Evolutionary conservation across 75 land plant genomes (phyloP).

Genomic region (Sequoiadendron giganteum): DNA sequence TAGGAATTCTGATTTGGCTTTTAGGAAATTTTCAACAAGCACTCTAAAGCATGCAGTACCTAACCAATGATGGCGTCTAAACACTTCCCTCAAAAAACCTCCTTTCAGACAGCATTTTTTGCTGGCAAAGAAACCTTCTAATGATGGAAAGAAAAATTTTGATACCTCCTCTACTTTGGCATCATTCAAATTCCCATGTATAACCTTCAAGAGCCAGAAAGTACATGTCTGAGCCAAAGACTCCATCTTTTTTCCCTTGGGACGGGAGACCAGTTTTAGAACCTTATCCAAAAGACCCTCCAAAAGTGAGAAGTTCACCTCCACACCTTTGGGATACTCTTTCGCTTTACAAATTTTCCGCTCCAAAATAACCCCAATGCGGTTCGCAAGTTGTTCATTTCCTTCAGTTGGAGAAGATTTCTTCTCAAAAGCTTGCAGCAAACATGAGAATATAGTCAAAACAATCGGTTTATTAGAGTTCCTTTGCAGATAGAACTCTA

Average conservation of each 20-base stretch:
- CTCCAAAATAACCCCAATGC: constrained; percentile 57
- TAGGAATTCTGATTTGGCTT: constrained; percentile 58
- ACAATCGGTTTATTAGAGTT: constrained; percentile 72
- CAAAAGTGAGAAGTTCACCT: constrained; percentile 36
- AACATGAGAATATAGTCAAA: constrained; percentile 45
- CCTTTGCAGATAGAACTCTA: constrained; percentile 79
- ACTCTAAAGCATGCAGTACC: constrained; percentile 49
- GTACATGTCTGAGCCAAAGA: constrained; percentile 61
- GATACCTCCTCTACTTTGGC: constrained; percentile 32
- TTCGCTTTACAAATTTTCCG: constrained; percentile 78
- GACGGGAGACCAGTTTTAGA: constrained; percentile 55
- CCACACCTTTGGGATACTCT: constrained; percentile 68
- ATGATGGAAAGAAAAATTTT: constrained; percentile 26
- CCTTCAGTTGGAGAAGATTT: constrained; percentile 54
- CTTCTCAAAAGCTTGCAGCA: constrained; percentile 57
- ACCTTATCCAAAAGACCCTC: constrained; percentile 58
- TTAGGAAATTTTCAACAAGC: constrained; percentile 57
- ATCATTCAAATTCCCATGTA: constrained; percentile 47
- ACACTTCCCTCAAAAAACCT: constrained; percentile 61
- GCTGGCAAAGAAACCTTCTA: constrained; percentile 56
- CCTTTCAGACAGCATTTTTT: constrained; percentile 62
- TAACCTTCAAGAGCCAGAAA: constrained; percentile 74
- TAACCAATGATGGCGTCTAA: constrained; percentile 64
- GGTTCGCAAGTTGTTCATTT: constrained; percentile 61
- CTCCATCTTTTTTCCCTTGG: constrained; percentile 44